phyloP scores from a whole-genome alignment of 345 rosid species.

The Arabis alpina region DNA sequence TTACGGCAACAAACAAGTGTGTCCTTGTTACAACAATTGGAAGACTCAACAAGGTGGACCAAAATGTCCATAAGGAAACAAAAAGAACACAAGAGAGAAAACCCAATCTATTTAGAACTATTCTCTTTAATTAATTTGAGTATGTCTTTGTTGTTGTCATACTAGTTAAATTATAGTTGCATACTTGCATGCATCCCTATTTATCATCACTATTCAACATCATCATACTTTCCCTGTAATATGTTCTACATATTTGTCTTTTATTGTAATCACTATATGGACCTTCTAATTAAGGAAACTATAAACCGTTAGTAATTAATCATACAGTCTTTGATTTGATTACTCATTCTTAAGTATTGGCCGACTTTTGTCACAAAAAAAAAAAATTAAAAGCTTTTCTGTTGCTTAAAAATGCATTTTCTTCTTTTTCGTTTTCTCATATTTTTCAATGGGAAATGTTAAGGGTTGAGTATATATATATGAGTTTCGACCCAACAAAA shows the following conservation, averaged over 20 bases:
- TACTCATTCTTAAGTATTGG: no score
- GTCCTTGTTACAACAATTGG: conserved; percentile 79
- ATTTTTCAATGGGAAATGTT: no score
- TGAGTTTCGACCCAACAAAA: no score
- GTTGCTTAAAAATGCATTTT: no score
- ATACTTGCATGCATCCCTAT: background rate
- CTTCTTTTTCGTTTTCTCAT: no score
- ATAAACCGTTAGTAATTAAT: background rate
- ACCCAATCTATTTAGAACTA: background rate
- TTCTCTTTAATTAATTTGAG: background rate
- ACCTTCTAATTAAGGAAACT: background rate
- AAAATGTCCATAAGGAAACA: conserved; percentile 60
- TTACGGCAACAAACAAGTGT: conserved; percentile 64
- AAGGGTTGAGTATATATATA: no score
- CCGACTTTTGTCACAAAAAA: no score
- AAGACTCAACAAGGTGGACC: conserved; percentile 75
- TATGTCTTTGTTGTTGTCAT: conserved; percentile 10
- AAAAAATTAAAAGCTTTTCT: no score
- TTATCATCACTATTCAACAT: background rate
- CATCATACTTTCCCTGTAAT: background rate
- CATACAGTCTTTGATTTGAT: no score
- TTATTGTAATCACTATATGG: background rate
- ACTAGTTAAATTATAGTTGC: background rate
- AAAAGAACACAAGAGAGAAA: background rate
- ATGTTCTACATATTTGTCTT: background rate